These are phyloP conservation scores for Leucocoprinus leucothites DNA, from an alignment of 768 basidiomycete genomes.

Conservation along the genomic window DNA sequence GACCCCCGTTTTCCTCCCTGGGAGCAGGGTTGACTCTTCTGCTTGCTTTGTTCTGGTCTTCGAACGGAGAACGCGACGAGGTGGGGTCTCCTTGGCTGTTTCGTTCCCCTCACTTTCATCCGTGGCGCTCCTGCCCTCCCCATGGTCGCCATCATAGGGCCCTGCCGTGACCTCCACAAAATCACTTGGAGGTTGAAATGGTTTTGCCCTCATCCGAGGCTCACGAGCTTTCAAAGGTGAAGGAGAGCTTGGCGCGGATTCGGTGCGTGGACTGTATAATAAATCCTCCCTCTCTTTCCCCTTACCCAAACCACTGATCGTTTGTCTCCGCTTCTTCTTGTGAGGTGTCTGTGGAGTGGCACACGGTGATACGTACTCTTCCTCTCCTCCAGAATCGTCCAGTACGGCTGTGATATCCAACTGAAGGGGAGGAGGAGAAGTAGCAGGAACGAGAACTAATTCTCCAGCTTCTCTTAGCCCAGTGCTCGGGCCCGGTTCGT, in stretches of 20 bases:
- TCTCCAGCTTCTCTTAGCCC: conserved; percentile 20
- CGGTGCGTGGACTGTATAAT: conserved; percentile 29
- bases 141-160: conserved; percentile 17
- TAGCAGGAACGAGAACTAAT: conserved; percentile 24
- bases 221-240: conserved; percentile 30
- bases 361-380: conserved; percentile 4
- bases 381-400: conserved; percentile 11
- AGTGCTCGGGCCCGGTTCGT: not conserved
- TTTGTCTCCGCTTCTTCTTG: conserved; percentile 28
- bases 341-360: conserved; percentile 31
- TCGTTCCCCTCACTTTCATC: conserved; percentile 1
- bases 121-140: not conserved
- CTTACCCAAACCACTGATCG: conserved; percentile 20
- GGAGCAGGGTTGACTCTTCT: not conserved
- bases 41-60: conserved; percentile 13
- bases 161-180: conserved; percentile 6
- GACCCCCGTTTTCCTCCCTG: not conserved
- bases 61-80: conserved; percentile 18
- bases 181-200: not conserved
- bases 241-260: conserved; percentile 31
- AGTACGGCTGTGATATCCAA: conserved; percentile 20
- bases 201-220: conserved; percentile 15
- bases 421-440: conserved; percentile 24
- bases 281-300: conserved; percentile 21
- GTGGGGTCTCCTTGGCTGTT: not conserved